Conservation (phyloP, 208 protist genomes). For the Tritrichomonas foetus region DNA sequence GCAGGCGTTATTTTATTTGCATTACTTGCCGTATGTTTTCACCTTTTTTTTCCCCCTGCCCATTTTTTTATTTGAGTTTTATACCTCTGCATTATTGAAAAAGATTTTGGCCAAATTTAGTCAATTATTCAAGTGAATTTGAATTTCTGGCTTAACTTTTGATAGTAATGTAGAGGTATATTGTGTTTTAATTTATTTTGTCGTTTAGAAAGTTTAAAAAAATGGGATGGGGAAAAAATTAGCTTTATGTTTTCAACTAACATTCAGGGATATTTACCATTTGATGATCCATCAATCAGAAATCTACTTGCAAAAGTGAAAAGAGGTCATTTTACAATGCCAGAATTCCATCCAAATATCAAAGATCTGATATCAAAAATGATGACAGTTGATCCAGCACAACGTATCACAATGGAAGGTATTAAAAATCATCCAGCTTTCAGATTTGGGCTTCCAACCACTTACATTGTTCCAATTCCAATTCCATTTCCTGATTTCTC, state of each 20-base stretch:
- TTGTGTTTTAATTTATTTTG: no score
- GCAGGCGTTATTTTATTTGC: slow-evolving; percentile 76
- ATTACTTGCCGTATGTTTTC: slow-evolving; percentile 65
- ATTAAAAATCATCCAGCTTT: slow-evolving; percentile 16
- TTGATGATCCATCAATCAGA: slow-evolving; percentile 17
- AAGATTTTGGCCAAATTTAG: no score
- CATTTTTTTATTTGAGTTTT: no score
- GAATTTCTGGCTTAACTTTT: no score
- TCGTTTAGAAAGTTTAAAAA: no score
- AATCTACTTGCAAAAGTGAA: slow-evolving; percentile 14
- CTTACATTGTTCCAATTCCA: background rate
- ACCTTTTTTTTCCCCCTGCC: background rate
- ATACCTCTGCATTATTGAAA: no score
- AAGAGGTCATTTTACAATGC: background rate
- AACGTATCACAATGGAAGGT: background rate
- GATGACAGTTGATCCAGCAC: background rate
- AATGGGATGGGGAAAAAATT: no score
- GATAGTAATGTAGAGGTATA: no score
- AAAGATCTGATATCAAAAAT: slow-evolving; percentile 2
- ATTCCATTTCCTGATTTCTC: background rate
- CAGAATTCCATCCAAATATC: background rate
- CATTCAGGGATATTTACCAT: background rate
- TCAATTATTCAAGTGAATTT: no score
- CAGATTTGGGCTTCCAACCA: background rate
- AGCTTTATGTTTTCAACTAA: no score